phyloP scores from a whole-genome alignment of 495 filamentous ascomycete species.

The Staphylotrichum longicolle region DNA sequence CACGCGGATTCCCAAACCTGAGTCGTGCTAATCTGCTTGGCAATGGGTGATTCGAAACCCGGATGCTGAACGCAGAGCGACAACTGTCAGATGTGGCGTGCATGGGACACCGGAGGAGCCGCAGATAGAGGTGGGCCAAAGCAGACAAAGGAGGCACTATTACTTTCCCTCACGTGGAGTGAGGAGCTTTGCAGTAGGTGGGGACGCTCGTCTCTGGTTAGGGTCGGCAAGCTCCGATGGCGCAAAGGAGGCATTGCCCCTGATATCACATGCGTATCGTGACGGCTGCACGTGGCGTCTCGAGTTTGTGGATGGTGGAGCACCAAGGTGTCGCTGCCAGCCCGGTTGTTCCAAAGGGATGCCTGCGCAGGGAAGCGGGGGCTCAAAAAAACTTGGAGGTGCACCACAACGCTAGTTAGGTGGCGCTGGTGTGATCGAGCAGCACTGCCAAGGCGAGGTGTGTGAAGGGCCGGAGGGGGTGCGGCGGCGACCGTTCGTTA shows the following conservation, averaged over 20 bases:
- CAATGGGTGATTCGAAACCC: neutral
- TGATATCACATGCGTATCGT: neutral
- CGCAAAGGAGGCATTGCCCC: neutral
- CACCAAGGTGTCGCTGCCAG: too few relatives aligned
- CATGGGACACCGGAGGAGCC: neutral
- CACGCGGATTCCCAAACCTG: neutral
- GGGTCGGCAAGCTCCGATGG: neutral
- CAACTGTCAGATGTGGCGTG: neutral
- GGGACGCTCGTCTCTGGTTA: too few relatives aligned
- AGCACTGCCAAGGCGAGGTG: neutral
- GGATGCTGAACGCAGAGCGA: neutral
- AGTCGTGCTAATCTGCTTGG: neutral
- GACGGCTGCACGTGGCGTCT: too few relatives aligned
- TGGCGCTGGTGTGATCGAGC: neutral
- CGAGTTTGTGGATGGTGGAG: too few relatives aligned
- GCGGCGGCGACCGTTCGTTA: neutral
- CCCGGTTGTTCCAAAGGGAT: too few relatives aligned
- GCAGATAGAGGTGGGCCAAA: neutral
- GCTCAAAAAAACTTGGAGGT: neutral
- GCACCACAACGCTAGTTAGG: neutral
- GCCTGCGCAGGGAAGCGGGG: neutral
- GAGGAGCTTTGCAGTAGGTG: neutral
- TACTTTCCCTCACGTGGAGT: neutral
- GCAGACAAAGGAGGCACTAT: conserved; percentile 1
- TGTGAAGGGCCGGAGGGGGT: neutral